These are phyloP conservation scores for Microdochium paspali DNA, from an alignment of 2,329 filamentous ascomycete species.

Conservation along the genomic window DNA sequence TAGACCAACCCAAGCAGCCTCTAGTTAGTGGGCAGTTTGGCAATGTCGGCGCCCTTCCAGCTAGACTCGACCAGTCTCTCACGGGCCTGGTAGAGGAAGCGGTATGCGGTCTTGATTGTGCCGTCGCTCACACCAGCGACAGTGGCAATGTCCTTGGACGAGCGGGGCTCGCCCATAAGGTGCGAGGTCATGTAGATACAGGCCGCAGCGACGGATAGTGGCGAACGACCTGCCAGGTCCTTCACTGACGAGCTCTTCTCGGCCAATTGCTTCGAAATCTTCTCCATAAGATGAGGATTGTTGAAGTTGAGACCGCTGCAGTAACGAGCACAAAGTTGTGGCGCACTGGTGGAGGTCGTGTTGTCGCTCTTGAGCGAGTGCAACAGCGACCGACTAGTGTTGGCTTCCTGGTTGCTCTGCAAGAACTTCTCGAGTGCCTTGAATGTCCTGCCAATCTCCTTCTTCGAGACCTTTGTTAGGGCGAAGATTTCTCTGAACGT, in stretches of 20 bases:
- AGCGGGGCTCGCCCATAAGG: conserved; percentile 68
- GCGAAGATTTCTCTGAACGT: conserved; percentile 94
- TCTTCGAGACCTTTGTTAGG: conserved; percentile 88
- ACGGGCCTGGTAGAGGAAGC: conserved; percentile 67
- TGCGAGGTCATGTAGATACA: conserved; percentile 95
- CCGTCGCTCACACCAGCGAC: conserved; percentile 91
- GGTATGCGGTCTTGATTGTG: conserved; percentile 93
- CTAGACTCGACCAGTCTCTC: conserved; percentile 66
- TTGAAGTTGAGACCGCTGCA: conserved; percentile 74
- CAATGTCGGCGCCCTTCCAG: conserved; percentile 64
- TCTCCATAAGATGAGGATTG: conserved; percentile 63
- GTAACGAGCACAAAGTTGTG: conserved; percentile 81
- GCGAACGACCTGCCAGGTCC: conserved; percentile 83
- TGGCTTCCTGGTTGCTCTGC: conserved; percentile 59
- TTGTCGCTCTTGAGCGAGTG: conserved; percentile 62
- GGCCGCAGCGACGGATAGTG: conserved; percentile 85
- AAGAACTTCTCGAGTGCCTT: conserved; percentile 88
- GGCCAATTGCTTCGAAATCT: conserved; percentile 71
- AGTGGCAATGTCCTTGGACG: conserved; percentile 76
- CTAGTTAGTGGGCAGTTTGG: conserved; percentile 56
- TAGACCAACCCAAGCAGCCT: conserved; percentile 2
- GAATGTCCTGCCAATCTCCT: conserved; percentile 94
- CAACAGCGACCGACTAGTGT: conserved; percentile 37
- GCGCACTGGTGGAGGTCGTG: conserved; percentile 68
- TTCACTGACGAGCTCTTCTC: conserved; percentile 68